Conservation (phyloP, 768 basidiomycete genomes). For the Rhodotorula diobovata region DNA sequence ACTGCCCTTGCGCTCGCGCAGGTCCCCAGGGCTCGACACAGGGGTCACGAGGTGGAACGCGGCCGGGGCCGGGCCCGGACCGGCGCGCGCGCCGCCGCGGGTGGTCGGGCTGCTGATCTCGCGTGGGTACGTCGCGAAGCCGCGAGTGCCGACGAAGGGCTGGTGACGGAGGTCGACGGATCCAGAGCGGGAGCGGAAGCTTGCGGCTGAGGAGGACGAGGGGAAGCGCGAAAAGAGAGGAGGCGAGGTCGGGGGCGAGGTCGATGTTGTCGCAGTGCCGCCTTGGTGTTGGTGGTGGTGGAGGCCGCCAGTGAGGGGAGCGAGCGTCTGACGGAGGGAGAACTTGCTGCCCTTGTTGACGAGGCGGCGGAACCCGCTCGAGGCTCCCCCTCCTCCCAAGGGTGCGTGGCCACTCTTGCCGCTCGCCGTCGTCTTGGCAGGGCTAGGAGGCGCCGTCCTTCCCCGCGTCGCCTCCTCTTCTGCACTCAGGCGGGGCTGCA, state of each 20-base stretch:
- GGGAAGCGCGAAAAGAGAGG: neutral
- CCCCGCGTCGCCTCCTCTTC: neutral
- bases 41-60: neutral
- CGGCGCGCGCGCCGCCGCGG: too few relatives aligned
- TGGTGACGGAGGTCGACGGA: neutral
- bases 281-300: neutral
- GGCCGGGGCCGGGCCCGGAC: too few relatives aligned
- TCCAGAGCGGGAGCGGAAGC: neutral
- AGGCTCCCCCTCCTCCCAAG: neutral
- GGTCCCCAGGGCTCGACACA: neutral
- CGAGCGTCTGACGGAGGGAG: neutral
- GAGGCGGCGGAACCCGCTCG: neutral
- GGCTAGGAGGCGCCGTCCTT: neutral
- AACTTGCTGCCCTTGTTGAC: slow-evolving; percentile 24
- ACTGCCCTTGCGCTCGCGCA: neutral
- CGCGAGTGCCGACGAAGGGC: neutral
- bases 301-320: neutral
- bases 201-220: neutral
- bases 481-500: neutral
- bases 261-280: neutral
- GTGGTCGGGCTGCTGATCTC: neutral
- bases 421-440: neutral
- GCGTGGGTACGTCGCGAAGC: neutral
- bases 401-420: neutral
- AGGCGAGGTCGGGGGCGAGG: neutral